These are phyloP conservation scores for Ophiostoma quercus DNA, from an alignment of 2,329 filamentous ascomycete species.

Conservation along the genomic window DNA sequence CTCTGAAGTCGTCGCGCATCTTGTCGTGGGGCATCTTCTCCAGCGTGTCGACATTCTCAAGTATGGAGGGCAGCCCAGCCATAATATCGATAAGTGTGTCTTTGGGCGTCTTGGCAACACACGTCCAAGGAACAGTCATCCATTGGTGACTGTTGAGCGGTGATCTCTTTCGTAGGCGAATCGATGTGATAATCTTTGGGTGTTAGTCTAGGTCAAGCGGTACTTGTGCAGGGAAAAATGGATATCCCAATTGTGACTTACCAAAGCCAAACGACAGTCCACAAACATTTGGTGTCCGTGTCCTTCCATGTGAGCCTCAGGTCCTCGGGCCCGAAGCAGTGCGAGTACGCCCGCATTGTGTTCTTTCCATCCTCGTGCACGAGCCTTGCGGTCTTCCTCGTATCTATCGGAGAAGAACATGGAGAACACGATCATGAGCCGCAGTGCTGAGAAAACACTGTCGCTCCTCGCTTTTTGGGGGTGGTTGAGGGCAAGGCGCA, in stretches of 20 bases:
- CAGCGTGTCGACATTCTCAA: constrained; percentile 27
- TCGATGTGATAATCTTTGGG: constrained; percentile 25
- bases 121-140: constrained; percentile 28
- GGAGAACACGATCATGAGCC: constrained; percentile 30
- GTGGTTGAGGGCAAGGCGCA: constrained; percentile 25
- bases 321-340: constrained; percentile 24
- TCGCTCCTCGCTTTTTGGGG: constrained; percentile 26
- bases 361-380: constrained; percentile 26
- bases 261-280: constrained; percentile 27
- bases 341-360: constrained; percentile 27
- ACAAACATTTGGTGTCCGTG: constrained; percentile 29
- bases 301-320: constrained; percentile 25
- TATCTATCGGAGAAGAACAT: constrained; percentile 28
- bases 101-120: constrained; percentile 26
- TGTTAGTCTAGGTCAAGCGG: not conserved
- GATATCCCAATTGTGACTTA: constrained; percentile 7
- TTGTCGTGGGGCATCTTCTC: constrained; percentile 5
- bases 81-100: constrained; percentile 28
- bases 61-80: constrained; percentile 25
- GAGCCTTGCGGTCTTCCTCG: constrained; percentile 26
- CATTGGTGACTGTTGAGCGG: constrained; percentile 25
- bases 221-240: not conserved
- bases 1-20: not conserved
- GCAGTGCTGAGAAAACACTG: constrained; percentile 26
- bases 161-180: constrained; percentile 24